Conservation (phyloP, 768 basidiomycete species). For the Trametes villosa region DNA sequence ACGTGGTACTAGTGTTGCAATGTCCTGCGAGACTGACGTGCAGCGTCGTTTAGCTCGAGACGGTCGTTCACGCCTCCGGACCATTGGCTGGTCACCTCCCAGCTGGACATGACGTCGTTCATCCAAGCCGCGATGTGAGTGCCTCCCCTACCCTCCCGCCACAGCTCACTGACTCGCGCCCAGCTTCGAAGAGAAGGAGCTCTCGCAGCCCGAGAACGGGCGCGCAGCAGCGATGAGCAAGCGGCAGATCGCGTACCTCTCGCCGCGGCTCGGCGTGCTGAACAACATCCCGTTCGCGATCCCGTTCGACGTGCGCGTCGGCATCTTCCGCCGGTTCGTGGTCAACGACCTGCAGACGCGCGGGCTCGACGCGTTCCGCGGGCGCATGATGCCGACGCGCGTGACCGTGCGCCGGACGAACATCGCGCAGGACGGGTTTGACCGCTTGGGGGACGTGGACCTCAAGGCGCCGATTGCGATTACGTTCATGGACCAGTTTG, state of each 20-base stretch:
- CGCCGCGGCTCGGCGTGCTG: slow-evolving; percentile 86
- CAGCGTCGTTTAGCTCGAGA: slow-evolving; percentile 73
- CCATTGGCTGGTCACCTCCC: slow-evolving; percentile 79
- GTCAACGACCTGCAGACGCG: slow-evolving; percentile 53
- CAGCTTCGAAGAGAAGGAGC: slow-evolving; percentile 70
- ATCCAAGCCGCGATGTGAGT: slow-evolving; percentile 85
- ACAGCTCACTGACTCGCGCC: neutral
- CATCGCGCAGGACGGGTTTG: slow-evolving; percentile 92
- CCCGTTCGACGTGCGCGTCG: slow-evolving; percentile 89
- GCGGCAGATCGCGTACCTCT: slow-evolving; percentile 73
- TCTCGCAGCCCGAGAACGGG: slow-evolving; percentile 35
- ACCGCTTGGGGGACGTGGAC: slow-evolving; percentile 74
- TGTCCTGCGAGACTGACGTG: neutral
- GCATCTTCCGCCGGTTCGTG: slow-evolving; percentile 87
- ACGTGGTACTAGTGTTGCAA: slow-evolving; percentile 35
- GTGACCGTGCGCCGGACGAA: slow-evolving; percentile 71
- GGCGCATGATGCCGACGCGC: slow-evolving; percentile 34
- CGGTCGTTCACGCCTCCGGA: slow-evolving; percentile 79
- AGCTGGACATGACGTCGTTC: slow-evolving; percentile 70
- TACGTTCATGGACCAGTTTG: slow-evolving; percentile 90
- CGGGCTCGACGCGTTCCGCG: slow-evolving; percentile 26
- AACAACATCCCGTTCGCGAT: slow-evolving; percentile 97
- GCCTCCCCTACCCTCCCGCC: neutral
- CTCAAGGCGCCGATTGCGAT: slow-evolving; percentile 87
- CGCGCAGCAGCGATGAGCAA: slow-evolving; percentile 49